Evolutionary conservation across 805 yeast genomes (phyloP).

Genomic region (Candida pini): DNA sequence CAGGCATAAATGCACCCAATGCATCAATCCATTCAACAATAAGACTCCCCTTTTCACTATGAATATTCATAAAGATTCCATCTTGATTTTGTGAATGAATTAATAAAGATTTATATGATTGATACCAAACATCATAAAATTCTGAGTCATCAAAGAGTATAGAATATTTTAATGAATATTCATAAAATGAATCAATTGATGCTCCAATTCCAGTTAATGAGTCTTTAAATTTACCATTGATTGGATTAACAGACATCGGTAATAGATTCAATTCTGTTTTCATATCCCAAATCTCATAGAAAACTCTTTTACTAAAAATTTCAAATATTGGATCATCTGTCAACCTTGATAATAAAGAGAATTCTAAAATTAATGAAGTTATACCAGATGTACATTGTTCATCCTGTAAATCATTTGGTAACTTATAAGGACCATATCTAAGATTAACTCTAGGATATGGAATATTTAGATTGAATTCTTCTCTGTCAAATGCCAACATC

Average conservation of each 20-base stretch:
- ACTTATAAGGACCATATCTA: constrained; percentile 39
- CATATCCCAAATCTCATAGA: constrained; percentile 64
- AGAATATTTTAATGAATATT: constrained; percentile 75
- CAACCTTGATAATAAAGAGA: constrained; percentile 66
- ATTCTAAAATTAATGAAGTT: constrained; percentile 75
- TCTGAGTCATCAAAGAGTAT: constrained; percentile 62
- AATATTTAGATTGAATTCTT: constrained; percentile 52
- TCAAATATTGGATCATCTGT: constrained; percentile 75
- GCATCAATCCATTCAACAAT: constrained; percentile 76
- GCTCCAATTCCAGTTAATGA: constrained; percentile 81
- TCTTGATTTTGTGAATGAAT: constrained; percentile 37
- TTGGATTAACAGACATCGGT: constrained; percentile 65
- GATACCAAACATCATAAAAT: constrained; percentile 50
- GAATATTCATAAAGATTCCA: constrained; percentile 45
- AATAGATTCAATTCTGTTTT: constrained; percentile 58
- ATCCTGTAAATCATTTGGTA: constrained; percentile 39
- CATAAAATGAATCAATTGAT: constrained; percentile 85
- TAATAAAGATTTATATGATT: constrained; percentile 53
- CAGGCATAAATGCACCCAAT: constrained; percentile 84
- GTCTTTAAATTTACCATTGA: constrained; percentile 43
- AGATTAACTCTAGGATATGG: constrained; percentile 82
- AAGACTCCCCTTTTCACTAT: constrained; percentile 43
- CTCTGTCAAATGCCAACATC: constrained; percentile 62
- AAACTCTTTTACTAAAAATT: constrained; percentile 52
- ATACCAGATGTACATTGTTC: constrained; percentile 90